Percentiles rank a stretch among this genome's conserved stretches.
Conservation (phyloP, 805 yeast genomes). For the Candida sonorensis region DNA sequence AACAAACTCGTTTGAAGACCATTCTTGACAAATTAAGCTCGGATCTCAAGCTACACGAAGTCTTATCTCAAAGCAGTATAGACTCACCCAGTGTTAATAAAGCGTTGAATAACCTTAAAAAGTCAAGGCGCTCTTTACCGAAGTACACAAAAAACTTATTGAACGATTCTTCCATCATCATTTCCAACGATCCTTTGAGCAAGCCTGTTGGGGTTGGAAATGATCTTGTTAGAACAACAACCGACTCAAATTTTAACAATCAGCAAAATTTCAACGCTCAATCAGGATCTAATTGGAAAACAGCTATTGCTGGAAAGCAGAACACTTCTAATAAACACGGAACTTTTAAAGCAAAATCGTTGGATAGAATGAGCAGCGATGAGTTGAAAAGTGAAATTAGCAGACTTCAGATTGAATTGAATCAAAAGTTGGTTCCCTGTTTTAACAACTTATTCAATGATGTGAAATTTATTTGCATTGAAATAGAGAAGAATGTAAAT, state of each 20-base stretch:
- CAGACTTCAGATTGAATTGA: slow-evolving; percentile 16
- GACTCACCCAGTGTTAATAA: slow-evolving; percentile 29
- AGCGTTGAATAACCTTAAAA: slow-evolving; percentile 21
- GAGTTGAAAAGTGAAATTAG: slow-evolving; percentile 16
- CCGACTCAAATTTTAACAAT: slow-evolving; percentile 3
- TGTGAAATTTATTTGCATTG: slow-evolving; percentile 35
- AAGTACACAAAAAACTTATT: too few relatives aligned
- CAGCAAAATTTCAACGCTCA: slow-evolving; percentile 5
- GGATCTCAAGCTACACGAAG: slow-evolving; percentile 20
- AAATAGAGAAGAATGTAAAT: slow-evolving; percentile 34
- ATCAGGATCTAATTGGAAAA: slow-evolving; percentile 13
- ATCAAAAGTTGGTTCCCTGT: slow-evolving; percentile 42
- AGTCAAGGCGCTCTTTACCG: too few relatives aligned
- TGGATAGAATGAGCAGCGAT: slow-evolving; percentile 12
- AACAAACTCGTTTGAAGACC: slow-evolving; percentile 27
- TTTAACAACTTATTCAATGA: slow-evolving; percentile 37
- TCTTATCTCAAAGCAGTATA: slow-evolving; percentile 14
- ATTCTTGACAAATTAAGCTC: slow-evolving; percentile 20
- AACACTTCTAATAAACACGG: too few relatives aligned
- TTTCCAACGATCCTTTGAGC: slow-evolving; percentile 5
- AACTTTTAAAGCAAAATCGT: too few relatives aligned
- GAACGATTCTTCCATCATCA: slow-evolving; percentile 14
- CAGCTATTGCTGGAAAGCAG: slow-evolving; percentile 16
- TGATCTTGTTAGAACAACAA: too few relatives aligned
- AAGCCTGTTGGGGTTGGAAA: too few relatives aligned